Evolutionary conservation across 2,329 filamentous ascomycete genomes (phyloP).

Genomic region (Lomentospora prolificans): DNA sequence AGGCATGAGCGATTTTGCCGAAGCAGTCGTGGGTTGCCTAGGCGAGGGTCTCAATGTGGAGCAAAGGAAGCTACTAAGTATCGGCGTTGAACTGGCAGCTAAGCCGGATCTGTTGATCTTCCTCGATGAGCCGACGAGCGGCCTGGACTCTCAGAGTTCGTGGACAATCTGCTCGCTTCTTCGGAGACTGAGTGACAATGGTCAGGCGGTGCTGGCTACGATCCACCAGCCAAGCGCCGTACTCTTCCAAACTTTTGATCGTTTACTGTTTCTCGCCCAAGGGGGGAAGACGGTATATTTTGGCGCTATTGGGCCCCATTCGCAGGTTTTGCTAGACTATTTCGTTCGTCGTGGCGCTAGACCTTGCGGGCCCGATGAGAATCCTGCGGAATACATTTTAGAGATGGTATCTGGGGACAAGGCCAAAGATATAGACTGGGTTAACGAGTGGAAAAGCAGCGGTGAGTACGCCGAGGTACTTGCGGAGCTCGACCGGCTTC

Average conservation of each 20-base stretch:
- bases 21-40: slow-evolving; percentile 58
- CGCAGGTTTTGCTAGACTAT: slow-evolving; percentile 39
- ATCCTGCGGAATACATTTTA: slow-evolving; percentile 62
- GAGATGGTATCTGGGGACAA: slow-evolving; percentile 23
- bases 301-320: slow-evolving; percentile 31
- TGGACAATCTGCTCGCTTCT: slow-evolving; percentile 66
- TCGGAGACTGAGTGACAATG: slow-evolving; percentile 46
- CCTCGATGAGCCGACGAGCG: slow-evolving; percentile 68
- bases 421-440: slow-evolving; percentile 37
- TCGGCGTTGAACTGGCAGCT: slow-evolving; percentile 66
- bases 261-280: slow-evolving; percentile 42
- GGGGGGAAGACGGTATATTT: slow-evolving; percentile 52
- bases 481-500: slow-evolving; percentile 17
- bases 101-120: slow-evolving; percentile 65
- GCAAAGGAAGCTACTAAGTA: slow-evolving; percentile 51
- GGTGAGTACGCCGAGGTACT: slow-evolving; percentile 24
- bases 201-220: slow-evolving; percentile 34
- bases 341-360: slow-evolving; percentile 53
- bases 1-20: slow-evolving; percentile 52
- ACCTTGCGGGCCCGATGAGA: slow-evolving; percentile 42
- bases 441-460: slow-evolving; percentile 31
- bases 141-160: slow-evolving; percentile 64
- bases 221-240: slow-evolving; percentile 37
- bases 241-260: slow-evolving; percentile 39
- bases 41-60: slow-evolving; percentile 34